A percentile compares a stretch with the other conserved stretches of the same genome.
phyloP scores from a whole-genome alignment of 176 grass and related monocot species.

The Oryza coarctata region DNA sequence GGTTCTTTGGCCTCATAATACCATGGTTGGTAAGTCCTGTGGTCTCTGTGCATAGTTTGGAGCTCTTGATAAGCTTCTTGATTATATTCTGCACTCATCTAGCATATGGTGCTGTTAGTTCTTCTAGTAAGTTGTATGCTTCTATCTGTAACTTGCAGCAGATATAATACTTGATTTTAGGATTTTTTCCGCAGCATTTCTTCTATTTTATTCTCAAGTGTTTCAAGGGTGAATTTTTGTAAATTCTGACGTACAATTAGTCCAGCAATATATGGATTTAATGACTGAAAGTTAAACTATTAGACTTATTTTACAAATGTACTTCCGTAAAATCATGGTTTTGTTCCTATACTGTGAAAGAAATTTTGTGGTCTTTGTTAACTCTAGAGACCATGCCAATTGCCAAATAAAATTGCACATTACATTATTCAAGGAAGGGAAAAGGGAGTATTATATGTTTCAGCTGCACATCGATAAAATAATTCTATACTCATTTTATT shows the following conservation, averaged over 20 bases:
- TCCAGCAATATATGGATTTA: too few species aligned
- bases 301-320: too few species aligned
- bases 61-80: slow-evolving; percentile 13
- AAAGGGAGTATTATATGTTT: background rate
- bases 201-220: background rate
- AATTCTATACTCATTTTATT: background rate
- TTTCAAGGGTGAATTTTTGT: background rate
- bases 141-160: background rate
- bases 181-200: background rate
- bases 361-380: background rate
- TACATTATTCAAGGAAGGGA: background rate
- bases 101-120: slow-evolving; percentile 2
- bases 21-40: slow-evolving; percentile 13
- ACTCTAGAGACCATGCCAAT: background rate
- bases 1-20: background rate
- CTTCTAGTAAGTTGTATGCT: slow-evolving; percentile 4
- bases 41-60: background rate
- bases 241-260: background rate
- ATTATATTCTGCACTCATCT: background rate
- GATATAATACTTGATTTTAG: slow-evolving; percentile 3
- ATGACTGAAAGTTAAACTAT: too few species aligned
- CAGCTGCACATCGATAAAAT: background rate
- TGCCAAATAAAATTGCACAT: background rate
- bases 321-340: too few species aligned
- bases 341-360: background rate